Conservation (phyloP, 2,329 filamentous ascomycete genomes). For the Dothiorella sarmentorum region DNA sequence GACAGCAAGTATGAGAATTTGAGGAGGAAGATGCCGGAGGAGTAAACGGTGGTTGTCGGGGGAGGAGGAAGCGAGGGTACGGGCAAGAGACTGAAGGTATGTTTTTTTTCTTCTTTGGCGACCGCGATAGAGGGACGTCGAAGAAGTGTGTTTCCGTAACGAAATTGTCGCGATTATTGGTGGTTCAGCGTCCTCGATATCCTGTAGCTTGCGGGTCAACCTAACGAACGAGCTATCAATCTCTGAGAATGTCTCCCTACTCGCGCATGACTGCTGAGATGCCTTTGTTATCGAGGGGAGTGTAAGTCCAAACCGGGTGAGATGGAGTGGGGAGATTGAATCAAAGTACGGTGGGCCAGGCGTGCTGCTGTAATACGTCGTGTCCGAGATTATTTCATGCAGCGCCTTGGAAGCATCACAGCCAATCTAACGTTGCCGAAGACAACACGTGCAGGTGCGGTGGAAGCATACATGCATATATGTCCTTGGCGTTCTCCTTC, state of each 20-base stretch:
- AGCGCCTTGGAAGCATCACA: too few relatives aligned
- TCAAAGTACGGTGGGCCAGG: too few relatives aligned
- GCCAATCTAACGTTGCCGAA: too few relatives aligned
- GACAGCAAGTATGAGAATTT: constrained; percentile 54
- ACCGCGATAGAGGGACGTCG: not conserved
- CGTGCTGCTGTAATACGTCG: too few relatives aligned
- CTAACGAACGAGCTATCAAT: not conserved
- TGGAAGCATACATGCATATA: too few relatives aligned
- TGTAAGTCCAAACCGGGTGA: too few relatives aligned
- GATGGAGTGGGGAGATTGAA: too few relatives aligned
- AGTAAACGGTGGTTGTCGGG: constrained; percentile 20
- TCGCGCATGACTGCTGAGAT: too few relatives aligned
- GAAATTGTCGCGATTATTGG: not conserved
- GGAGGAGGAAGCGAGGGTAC: not conserved
- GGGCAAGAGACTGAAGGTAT: not conserved
- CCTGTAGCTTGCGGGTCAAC: not conserved
- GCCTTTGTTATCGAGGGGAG: too few relatives aligned
- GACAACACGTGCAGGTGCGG: too few relatives aligned
- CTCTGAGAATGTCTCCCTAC: not conserved
- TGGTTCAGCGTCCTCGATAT: not conserved
- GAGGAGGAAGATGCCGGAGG: constrained; percentile 39
- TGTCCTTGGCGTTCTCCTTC: too few relatives aligned
- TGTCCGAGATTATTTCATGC: too few relatives aligned
- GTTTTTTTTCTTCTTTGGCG: not conserved
- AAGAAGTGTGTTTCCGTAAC: not conserved